Base-by-base conservation (phyloP, 192 early-diverging fungal genomes). In the Backusella tuberculispora region DNA sequence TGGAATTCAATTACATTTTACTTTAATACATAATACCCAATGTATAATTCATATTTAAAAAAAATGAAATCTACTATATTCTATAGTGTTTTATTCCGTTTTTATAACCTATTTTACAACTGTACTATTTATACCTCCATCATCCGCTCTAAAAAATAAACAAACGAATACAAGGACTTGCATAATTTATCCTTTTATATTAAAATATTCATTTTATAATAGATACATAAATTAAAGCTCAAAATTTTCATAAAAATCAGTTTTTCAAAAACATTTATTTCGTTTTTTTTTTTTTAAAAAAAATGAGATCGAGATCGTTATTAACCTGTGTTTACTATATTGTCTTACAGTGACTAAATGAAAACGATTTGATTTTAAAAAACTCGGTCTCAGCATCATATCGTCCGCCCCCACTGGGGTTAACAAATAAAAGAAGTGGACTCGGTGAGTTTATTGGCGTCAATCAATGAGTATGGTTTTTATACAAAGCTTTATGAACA, bases 391-490 rank as follows among this genome's bases (percentile, higher is more conserved):
- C 50, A 53, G 8, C 6, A n/a, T 53, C 50, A 53, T 53, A 21
- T 53, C 19, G 9, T 19, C 50, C 6, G 6, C n/a, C 47, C 4
- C 53, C 53, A 12, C 26, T 60, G 21, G 21, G 53, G 53, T 19
- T 67, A 43, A 65, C 37, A 38, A 65, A 65, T 38, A 41, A 67
- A 67, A 67, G 17, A 67, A 67, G 41, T 41, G 21, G 4, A 67
- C 66, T 67, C 66, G 66, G 66, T 67, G 66, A 67, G 66, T 67
- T 67, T 67, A 41, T 67, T 43, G 13, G 42, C 42, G 4, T 6
- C 10, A 43, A 43, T 43, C 8, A 6, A 43, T 43, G 42, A 9
- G 7, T n/a, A 19, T 17, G 19, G 19, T 19, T 53, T 1, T 43
- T 10, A 43, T 10, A 43, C 42, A 43, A 9, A 43, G 29, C 29